Evolutionary conservation across 441 rosid species (phyloP).

Genomic region (Breynia disticha): DNA sequence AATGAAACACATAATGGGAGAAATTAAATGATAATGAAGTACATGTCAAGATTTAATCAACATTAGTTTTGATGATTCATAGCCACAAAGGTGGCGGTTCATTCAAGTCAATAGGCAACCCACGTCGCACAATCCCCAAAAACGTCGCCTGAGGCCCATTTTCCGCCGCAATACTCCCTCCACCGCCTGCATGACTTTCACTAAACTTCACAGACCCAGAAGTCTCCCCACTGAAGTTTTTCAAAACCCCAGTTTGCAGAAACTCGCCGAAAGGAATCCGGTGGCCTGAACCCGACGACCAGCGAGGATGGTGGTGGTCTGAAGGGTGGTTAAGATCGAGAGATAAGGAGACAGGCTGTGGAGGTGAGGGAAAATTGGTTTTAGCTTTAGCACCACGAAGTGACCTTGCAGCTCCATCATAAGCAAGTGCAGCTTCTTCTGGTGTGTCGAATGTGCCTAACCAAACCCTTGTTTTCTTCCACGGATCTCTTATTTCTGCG

Average conservation of each 20-base stretch:
- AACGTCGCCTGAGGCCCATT: slow-evolving; percentile 26
- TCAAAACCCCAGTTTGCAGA: slow-evolving; percentile 52
- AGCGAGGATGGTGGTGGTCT: slow-evolving; percentile 30
- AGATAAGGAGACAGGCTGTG: slow-evolving; percentile 25
- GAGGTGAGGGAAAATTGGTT: slow-evolving; percentile 67
- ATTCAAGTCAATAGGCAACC: slow-evolving; percentile 80
- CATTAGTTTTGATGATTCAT: slow-evolving; percentile 14
- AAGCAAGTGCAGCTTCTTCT: slow-evolving; percentile 92
- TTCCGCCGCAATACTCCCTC: slow-evolving; percentile 20
- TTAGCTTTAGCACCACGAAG: slow-evolving; percentile 89
- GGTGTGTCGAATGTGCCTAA: slow-evolving; percentile 97
- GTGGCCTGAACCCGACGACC: slow-evolving; percentile 24
- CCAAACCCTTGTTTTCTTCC: slow-evolving; percentile 96
- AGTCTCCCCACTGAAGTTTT: slow-evolving; percentile 12
- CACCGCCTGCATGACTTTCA: slow-evolving; percentile 5
- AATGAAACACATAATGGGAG: too few species aligned
- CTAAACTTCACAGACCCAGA: slow-evolving; percentile 7
- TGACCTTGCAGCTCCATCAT: slow-evolving; percentile 92
- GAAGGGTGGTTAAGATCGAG: slow-evolving; percentile 48
- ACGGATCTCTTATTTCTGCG: slow-evolving; percentile 93
- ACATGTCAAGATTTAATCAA: background rate
- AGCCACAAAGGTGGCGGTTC: slow-evolving; percentile 93
- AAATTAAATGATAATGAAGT: background rate
- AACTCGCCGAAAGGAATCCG: slow-evolving; percentile 40
- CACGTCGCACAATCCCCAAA: slow-evolving; percentile 51